Base-by-base conservation (phyloP, 169 alveolate species). In the Plasmodium billcollinsi region DNA sequence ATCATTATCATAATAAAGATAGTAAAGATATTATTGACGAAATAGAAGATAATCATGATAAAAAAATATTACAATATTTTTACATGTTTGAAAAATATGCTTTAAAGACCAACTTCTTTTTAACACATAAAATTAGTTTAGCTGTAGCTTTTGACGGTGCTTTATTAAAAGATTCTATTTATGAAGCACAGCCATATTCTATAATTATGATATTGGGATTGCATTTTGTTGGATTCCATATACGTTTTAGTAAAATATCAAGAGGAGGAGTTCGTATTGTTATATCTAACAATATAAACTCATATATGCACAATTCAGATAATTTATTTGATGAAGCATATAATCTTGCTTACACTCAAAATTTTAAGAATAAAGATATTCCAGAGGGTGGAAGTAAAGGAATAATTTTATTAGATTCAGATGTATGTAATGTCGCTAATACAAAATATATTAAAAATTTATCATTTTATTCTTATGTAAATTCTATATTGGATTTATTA, bases 311-410 rank as follows among this genome's bases (percentile, higher is more conserved):
- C 54, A 95, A 95, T 71, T 88, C 83, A 54, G 65, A 91, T 58
- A 93, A 93, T 73, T 85, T 94, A 2, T 92, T 95, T 80, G 97
- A 94, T 62, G 97, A 95, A 93, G 96, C 95, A 39, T 95, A 94
- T 88, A 95, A 94, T 71, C 92, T 95, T 45, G 93, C 96, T 12
- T 88, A 74, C 75, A 95, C 97, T 3, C 97, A 95, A 70, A 94
- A 95, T 72, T 88, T 93, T 59, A 95, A 95, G 88, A 95, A 95
- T 78, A 95, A 95, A 61, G 97, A 95, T 63, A 93, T 95, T 0
- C 96, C 97, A 0, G 97, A 95, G 71, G 97, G 97, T 4, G 97
- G 97, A 1, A 86, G 95, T 69, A 95, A 95, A 88, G 97, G 97
- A 11, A 95, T 94, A 21, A 93, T 95, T 14, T 93, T 95, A 49